These are phyloP conservation scores for Massariosphaeria phaeospora DNA, from an alignment of 495 filamentous ascomycete species.

Conservation along the genomic window DNA sequence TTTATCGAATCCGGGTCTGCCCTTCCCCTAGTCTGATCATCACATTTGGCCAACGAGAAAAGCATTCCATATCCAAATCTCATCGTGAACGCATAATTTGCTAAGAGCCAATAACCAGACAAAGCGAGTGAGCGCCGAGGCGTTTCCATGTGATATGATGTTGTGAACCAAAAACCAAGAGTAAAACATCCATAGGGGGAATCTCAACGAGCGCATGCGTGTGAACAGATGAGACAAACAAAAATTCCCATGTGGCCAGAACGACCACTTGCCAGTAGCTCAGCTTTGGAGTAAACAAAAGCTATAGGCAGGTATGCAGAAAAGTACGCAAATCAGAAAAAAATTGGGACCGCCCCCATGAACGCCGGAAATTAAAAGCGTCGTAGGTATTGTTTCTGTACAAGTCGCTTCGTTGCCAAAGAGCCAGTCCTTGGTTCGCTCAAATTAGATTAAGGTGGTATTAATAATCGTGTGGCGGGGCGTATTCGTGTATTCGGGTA, in stretches of 20 bases:
- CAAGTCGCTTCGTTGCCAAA: constrained; percentile 8
- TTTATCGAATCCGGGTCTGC: no score
- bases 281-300: not conserved
- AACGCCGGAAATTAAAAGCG: constrained; percentile 11
- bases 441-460: constrained; percentile 19
- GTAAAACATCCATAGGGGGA: constrained; percentile 11
- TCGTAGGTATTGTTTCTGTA: constrained; percentile 20
- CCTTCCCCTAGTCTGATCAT: no score
- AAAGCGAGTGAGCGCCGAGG: no score
- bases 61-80: no score
- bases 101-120: no score
- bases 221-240: not conserved
- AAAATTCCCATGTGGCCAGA: not conserved
- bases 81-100: no score
- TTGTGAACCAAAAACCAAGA: not conserved
- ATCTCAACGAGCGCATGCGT: constrained; percentile 24
- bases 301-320: constrained; percentile 1
- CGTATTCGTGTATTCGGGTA: not conserved
- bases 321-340: not conserved
- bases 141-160: no score
- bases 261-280: no score
- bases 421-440: constrained; percentile 22
- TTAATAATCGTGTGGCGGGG: not conserved
- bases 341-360: not conserved
- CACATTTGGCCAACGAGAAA: no score